Base-by-base conservation (phyloP, 345 rosid species). In the Eucalyptus marginata region DNA sequence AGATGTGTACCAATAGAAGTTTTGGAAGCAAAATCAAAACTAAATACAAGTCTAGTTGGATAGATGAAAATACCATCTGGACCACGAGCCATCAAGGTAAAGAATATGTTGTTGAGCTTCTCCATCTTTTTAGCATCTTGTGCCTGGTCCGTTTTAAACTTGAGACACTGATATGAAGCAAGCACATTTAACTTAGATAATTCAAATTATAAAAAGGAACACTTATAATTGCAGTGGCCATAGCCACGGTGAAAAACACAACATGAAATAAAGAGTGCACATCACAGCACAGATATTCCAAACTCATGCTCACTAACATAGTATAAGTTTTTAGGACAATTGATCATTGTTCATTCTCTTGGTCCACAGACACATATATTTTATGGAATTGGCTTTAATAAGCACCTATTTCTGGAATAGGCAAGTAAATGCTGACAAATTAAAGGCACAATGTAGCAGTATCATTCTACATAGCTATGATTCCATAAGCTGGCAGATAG, bases 101-200 rank as follows among this genome's bases (percentile, higher is more conserved):
- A 98, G 90, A 98, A 98, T 92, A 98, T 92, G 93, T 96, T 97
- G 90, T 95, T 98, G 89, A 98, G 93, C 93, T 97, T 98, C 95
- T 97, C 99, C 99, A 97, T 96, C 94, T 97, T 98, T 96, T 95
- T 98, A 12, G 98, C 99, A 86, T 97, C 99, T 90, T 98, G 99
- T 88, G 97, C 98, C 93, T 97, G 98, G 93, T 97, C 99, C 33
- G 99, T 98, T 94, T 98, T 98, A 92, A 98, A 98, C 93, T 98
- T 98, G 91, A 98, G 97, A 93, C 99, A 97, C 99, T 95, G 91
- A 86, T 29, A 89, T 49, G 79, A 87, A 66, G 89, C 36, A 76
- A 81, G 88, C 54, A 49, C 16, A 5, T 47, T n/a, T 40, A 29
- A 47, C 27, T 27, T 22, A 40, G 56, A 36, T 24, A 13, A 76